phyloP scores from a whole-genome alignment of 2,329 filamentous ascomycete species.

The Diaporthe citriasiana region DNA sequence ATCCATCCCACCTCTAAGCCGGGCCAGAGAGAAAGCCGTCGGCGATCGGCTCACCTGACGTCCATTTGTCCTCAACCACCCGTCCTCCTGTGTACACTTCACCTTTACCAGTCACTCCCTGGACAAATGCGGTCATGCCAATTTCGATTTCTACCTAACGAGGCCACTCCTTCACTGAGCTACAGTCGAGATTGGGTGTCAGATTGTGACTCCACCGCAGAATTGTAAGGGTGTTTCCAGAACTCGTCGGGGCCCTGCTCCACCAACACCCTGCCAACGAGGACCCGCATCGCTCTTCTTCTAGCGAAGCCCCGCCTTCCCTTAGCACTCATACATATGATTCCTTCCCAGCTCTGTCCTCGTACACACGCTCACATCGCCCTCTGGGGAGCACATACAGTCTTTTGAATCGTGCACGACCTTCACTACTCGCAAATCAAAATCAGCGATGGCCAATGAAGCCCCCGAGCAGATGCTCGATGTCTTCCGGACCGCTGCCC shows the following conservation, averaged over 20 bases:
- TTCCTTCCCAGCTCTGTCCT: constrained; percentile 28
- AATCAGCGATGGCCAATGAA: constrained; percentile 56
- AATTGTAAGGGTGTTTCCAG: constrained; percentile 33
- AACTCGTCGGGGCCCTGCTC: constrained; percentile 11
- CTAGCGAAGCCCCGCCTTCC: constrained; percentile 39
- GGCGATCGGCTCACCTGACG: constrained; percentile 17
- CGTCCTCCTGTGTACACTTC: background rate
- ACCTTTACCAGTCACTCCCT: background rate
- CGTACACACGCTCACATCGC: constrained; percentile 13
- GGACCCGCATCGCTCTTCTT: constrained; percentile 33
- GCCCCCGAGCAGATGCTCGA: constrained; percentile 79
- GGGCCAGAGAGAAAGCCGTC: constrained; percentile 7
- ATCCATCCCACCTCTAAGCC: constrained; percentile 20
- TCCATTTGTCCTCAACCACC: background rate
- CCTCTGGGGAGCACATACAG: constrained; percentile 45
- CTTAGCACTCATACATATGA: constrained; percentile 31
- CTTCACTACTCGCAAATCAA: constrained; percentile 48
- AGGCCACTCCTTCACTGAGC: constrained; percentile 25
- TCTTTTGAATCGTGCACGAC: constrained; percentile 42
- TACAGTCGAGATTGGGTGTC: constrained; percentile 36
- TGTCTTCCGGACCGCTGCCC: constrained; percentile 90
- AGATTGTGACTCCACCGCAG: constrained; percentile 23
- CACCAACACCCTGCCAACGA: constrained; percentile 39
- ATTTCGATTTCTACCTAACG: constrained; percentile 19
- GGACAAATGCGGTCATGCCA: background rate